Conservation (phyloP, 148 eudicot genomes). For the Rhododendron mucronatum region DNA sequence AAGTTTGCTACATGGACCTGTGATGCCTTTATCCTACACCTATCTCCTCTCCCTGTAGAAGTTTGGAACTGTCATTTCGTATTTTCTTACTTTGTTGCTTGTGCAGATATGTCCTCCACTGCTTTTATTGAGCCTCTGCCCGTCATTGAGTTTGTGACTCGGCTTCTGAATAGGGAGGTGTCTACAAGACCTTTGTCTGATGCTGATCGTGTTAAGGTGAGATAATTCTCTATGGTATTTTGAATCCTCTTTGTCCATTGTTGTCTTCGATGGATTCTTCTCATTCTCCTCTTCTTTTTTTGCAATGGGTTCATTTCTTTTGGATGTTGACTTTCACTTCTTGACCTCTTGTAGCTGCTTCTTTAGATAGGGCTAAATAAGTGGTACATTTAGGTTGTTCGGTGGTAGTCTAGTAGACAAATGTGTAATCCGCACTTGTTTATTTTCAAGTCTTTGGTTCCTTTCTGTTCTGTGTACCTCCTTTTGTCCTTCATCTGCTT, state of each 20-base stretch:
- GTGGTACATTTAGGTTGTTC: background rate
- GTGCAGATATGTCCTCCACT: slow-evolving; percentile 77
- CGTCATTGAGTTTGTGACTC: slow-evolving; percentile 65
- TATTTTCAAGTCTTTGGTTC: background rate
- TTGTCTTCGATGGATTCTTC: background rate
- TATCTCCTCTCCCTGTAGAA: background rate
- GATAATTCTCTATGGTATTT: background rate
- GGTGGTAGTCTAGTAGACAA: too few species aligned
- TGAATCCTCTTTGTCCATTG: background rate
- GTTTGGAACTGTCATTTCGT: background rate
- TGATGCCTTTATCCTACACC: background rate
- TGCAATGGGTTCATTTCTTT: too few species aligned
- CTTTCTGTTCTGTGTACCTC: background rate
- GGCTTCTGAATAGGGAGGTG: slow-evolving; percentile 51
- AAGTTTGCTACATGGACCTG: background rate
- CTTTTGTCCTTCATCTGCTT: background rate
- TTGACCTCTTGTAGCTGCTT: background rate
- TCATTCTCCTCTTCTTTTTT: background rate
- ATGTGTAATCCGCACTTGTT: background rate
- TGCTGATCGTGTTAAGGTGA: slow-evolving; percentile 73
- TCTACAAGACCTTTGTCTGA: slow-evolving; percentile 65
- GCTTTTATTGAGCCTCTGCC: slow-evolving; percentile 76
- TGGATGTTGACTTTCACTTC: background rate
- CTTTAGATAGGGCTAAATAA: background rate
- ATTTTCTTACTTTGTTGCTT: background rate